These are phyloP conservation scores for Corynespora cassiicola DNA, from an alignment of 2,329 filamentous ascomycete species.

Conservation along the genomic window DNA sequence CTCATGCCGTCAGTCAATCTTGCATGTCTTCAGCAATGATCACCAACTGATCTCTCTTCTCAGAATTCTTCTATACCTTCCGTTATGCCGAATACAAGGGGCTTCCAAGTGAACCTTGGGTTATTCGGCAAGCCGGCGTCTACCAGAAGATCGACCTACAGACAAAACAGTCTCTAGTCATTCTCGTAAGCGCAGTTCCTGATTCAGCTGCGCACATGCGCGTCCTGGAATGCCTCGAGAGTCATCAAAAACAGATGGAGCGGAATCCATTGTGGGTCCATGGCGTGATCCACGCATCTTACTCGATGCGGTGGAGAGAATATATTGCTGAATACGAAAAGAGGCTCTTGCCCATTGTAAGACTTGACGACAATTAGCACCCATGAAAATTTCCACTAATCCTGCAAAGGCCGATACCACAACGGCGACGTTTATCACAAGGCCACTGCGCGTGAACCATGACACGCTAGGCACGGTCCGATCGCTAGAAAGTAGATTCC, in stretches of 20 bases:
- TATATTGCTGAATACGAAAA: slow-evolving; percentile 33
- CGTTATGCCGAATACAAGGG: slow-evolving; percentile 35
- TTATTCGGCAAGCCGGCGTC: slow-evolving; percentile 39
- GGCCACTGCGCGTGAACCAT: slow-evolving; percentile 23
- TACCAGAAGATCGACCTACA: slow-evolving; percentile 34
- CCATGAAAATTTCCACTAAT: not conserved
- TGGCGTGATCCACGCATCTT: slow-evolving; percentile 33
- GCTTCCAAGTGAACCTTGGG: slow-evolving; percentile 26
- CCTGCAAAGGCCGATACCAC: slow-evolving; percentile 8
- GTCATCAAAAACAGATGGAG: not conserved
- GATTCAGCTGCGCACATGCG: slow-evolving; percentile 16
- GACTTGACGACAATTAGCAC: not conserved
- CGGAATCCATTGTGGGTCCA: slow-evolving; percentile 30
- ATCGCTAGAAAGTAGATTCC: slow-evolving; percentile 23
- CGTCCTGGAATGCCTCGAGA: slow-evolving; percentile 4
- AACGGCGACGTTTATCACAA: slow-evolving; percentile 19
- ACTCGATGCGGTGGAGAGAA: slow-evolving; percentile 36
- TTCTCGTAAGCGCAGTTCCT: slow-evolving; percentile 32
- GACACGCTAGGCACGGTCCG: slow-evolving; percentile 18
- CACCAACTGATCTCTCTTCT: slow-evolving; percentile 5
- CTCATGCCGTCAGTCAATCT: too few species aligned
- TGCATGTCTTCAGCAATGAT: slow-evolving; percentile 1
- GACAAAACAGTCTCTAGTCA: slow-evolving; percentile 26
- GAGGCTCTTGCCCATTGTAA: slow-evolving; percentile 26
- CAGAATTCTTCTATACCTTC: slow-evolving; percentile 36